These are phyloP conservation scores for Olyra latifolia DNA, from an alignment of 176 grass and related monocot species.

Conservation along the genomic window DNA sequence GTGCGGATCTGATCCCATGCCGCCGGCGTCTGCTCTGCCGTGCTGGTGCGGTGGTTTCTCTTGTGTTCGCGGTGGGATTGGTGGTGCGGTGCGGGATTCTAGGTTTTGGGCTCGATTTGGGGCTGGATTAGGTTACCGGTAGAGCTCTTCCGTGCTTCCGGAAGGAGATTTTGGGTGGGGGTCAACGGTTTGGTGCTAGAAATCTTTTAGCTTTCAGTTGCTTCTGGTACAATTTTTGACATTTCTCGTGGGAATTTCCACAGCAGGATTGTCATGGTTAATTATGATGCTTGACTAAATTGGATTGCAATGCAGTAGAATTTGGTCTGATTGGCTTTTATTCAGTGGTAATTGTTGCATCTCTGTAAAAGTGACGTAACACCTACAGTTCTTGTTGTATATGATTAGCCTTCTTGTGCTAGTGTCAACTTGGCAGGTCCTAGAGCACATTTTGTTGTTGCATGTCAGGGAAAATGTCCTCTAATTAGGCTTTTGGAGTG, in stretches of 20 bases:
- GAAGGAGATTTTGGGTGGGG: too few species aligned
- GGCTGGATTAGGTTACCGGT: not conserved
- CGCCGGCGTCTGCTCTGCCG: not conserved
- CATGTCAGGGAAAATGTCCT: not conserved
- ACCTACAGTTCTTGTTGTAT: not conserved
- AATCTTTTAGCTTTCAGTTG: not conserved
- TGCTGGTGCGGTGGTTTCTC: not conserved
- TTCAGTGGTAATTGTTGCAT: not conserved
- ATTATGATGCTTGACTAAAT: not conserved
- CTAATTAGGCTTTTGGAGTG: not conserved
- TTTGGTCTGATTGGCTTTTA: not conserved
- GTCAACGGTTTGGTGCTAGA: not conserved
- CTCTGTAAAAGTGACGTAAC: not conserved
- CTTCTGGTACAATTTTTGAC: not conserved
- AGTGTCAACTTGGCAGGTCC: not conserved
- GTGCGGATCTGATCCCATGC: slow-evolving; percentile 30
- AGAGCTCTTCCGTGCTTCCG: not conserved
- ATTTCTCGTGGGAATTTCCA: not conserved
- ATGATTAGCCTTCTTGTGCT: not conserved
- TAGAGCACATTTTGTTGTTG: not conserved
- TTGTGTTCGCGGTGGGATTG: not conserved
- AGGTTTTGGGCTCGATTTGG: slow-evolving; percentile 13
- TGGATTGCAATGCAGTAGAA: not conserved
- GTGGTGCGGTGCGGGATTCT: not conserved
- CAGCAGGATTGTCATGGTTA: not conserved